Evolutionary conservation across 352 stramenopile species (phyloP).

Genomic region (Globisporangium solare): DNA sequence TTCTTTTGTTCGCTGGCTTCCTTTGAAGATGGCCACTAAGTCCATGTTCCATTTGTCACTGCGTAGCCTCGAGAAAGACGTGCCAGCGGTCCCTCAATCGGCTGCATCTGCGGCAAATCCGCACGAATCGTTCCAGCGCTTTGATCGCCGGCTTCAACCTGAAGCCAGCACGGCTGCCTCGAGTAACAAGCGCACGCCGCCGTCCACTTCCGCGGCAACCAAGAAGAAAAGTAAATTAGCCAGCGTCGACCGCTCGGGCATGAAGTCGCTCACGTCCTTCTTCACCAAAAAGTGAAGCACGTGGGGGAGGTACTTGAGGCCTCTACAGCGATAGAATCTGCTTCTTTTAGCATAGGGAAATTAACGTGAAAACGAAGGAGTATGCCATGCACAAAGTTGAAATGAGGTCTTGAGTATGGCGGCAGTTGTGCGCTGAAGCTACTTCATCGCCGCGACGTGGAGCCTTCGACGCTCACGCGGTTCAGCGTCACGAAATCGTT

Average conservation of each 20-base stretch:
- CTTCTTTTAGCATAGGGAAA: neutral
- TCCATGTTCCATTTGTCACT: neutral
- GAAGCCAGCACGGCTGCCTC: conserved; percentile 4
- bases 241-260: conserved; percentile 67
- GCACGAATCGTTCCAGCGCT: conserved; percentile 17
- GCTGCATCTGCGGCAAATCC: conserved; percentile 4
- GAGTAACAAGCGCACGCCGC: conserved; percentile 33
- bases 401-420: too few species aligned
- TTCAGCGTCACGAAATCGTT: conserved; percentile 75
- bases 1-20: neutral
- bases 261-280: conserved; percentile 84
- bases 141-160: conserved; percentile 31
- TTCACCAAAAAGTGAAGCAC: conserved; percentile 65
- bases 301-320: too few species aligned
- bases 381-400: neutral
- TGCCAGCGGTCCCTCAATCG: conserved; percentile 13
- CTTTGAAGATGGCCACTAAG: conserved; percentile 3
- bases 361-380: neutral
- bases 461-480: conserved; percentile 78
- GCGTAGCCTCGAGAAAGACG: conserved; percentile 25
- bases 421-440: too few species aligned
- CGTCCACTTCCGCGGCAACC: conserved; percentile 18
- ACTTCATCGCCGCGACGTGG: conserved; percentile 28
- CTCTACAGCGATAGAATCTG: neutral
- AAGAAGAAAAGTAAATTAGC: conserved; percentile 85